phyloP scores from a whole-genome alignment of 73 alveolate genomes.

The Blepharisma stoltei region DNA sequence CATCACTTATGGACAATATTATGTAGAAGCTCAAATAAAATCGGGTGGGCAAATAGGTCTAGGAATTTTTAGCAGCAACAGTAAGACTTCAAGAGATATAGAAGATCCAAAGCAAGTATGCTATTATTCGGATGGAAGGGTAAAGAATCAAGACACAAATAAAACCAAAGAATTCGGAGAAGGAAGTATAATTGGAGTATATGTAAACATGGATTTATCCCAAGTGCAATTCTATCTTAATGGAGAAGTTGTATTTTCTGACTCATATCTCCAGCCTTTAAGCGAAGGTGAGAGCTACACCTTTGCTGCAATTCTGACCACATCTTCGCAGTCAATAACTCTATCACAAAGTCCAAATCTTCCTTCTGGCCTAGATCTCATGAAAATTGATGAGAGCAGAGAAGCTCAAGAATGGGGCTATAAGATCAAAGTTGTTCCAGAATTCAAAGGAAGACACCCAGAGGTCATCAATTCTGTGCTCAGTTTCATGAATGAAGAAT shows the following conservation, averaged over 20 bases:
- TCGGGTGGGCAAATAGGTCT: not conserved
- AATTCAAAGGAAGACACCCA: slow-evolving; percentile 12
- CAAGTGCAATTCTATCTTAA: not conserved
- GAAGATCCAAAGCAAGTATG: not conserved
- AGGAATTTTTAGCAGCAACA: not conserved
- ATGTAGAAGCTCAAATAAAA: not conserved
- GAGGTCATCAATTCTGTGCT: not conserved
- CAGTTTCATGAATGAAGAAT: not conserved
- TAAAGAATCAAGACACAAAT: not conserved
- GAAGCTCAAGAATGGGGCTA: not conserved
- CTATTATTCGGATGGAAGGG: slow-evolving; percentile 1
- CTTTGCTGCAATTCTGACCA: not conserved
- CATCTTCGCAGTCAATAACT: too few relatives aligned
- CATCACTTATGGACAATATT: not conserved
- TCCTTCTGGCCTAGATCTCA: not conserved
- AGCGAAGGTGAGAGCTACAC: not conserved
- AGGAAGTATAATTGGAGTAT: not conserved
- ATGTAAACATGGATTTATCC: not conserved
- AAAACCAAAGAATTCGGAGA: not conserved
- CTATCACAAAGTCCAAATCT: too few relatives aligned
- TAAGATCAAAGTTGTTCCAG: slow-evolving; percentile 22
- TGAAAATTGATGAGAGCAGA: not conserved
- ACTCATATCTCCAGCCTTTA: not conserved
- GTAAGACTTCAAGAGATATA: not conserved
- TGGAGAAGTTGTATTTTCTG: not conserved